Percentiles rank a stretch among this genome's conserved stretches.
phyloP scores from a whole-genome alignment of 2,329 filamentous ascomycete species.

The Colletotrichum eleusines region DNA sequence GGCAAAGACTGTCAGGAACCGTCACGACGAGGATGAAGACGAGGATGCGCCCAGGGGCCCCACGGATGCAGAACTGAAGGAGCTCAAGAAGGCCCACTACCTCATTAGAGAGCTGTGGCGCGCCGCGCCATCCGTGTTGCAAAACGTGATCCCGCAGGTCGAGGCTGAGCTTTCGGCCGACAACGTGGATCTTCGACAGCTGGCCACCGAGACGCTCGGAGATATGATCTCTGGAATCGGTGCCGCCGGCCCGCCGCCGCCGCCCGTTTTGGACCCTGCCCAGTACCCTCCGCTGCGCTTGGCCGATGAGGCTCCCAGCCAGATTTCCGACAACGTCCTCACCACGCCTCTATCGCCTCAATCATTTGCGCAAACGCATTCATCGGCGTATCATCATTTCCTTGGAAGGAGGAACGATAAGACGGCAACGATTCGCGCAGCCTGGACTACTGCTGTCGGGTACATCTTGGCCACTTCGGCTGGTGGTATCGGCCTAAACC shows the following conservation, averaged over 20 bases:
- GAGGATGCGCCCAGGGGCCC: constrained; percentile 71
- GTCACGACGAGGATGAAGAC: constrained; percentile 73
- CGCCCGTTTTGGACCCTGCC: constrained; percentile 79
- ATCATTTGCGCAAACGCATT: constrained; percentile 88
- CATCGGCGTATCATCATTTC: constrained; percentile 84
- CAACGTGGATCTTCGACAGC: constrained; percentile 84
- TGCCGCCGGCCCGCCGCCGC: constrained; percentile 84
- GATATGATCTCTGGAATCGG: constrained; percentile 96
- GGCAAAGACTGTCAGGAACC: constrained; percentile 67
- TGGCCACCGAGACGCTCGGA: constrained; percentile 94
- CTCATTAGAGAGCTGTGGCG: constrained; percentile 94
- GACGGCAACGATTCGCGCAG: constrained; percentile 81
- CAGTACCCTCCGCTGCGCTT: constrained; percentile 84
- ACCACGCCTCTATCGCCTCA: constrained; percentile 88
- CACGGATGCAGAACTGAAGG: constrained; percentile 86
- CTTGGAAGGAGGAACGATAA: constrained; percentile 89
- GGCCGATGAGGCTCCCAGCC: constrained; percentile 65
- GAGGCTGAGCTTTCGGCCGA: constrained; percentile 94
- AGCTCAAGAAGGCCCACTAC: constrained; percentile 89
- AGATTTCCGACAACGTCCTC: constrained; percentile 71
- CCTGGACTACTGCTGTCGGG: constrained; percentile 87
- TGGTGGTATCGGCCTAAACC: constrained; percentile 87
- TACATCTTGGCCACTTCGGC: constrained; percentile 92
- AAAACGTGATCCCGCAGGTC: constrained; percentile 93
- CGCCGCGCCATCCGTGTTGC: constrained; percentile 86